Conservation (phyloP, 257 asterid genomes). For the Solanum habrochaites region DNA sequence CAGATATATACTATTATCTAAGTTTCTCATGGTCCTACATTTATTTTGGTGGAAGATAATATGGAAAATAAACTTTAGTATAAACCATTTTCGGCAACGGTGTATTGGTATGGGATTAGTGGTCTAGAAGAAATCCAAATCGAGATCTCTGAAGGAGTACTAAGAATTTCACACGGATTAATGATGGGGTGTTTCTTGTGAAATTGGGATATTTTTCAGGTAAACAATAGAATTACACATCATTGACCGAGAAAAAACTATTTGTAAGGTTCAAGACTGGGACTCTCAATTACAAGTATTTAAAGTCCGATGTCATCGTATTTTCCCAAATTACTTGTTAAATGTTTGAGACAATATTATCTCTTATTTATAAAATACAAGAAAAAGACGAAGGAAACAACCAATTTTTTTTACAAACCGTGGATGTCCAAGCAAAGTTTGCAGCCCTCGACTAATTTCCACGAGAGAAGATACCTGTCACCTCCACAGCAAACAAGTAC, state of each 20-base stretch:
- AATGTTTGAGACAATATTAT: too few relatives aligned
- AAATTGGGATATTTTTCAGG: background rate
- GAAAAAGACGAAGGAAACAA: too few relatives aligned
- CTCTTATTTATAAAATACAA: too few relatives aligned
- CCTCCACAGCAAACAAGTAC: too few relatives aligned
- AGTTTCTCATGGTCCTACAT: background rate
- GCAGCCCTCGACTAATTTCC: rapidly evolving
- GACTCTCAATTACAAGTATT: background rate
- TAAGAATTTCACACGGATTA: too few relatives aligned
- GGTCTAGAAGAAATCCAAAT: background rate
- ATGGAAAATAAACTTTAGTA: too few relatives aligned
- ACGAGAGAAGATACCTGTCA: background rate
- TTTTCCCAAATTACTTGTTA: background rate
- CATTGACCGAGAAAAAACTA: background rate
- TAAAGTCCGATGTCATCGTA: background rate
- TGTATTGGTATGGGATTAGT: background rate
- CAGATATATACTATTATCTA: rapidly evolving
- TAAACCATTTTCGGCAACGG: background rate
- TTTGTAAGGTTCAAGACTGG: rapidly evolving
- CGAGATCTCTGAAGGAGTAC: background rate
- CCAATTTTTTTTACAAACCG: too few relatives aligned
- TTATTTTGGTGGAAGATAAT: background rate
- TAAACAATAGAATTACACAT: too few relatives aligned
- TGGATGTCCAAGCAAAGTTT: background rate
- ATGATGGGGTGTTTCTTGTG: rapidly evolving